These are phyloP conservation scores for Yamadazyma akitaensis DNA, from an alignment of 805 yeast genomes.

Conservation along the genomic window DNA sequence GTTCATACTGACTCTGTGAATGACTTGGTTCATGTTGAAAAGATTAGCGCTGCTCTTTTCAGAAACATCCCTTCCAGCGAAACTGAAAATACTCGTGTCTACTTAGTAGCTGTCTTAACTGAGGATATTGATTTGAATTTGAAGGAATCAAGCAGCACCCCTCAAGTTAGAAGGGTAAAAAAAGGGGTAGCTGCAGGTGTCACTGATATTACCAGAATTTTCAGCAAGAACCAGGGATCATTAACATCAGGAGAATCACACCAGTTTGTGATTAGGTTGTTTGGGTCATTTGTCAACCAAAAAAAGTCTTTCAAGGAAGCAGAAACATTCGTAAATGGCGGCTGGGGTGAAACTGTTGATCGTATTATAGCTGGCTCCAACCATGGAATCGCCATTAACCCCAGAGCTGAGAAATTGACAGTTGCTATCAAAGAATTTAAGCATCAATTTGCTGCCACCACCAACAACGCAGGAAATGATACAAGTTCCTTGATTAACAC, in stretches of 20 bases:
- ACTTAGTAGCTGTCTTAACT: slow-evolving; percentile 70
- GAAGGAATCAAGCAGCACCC: slow-evolving; percentile 24
- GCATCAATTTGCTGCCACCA: slow-evolving; percentile 31
- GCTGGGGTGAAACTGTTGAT: slow-evolving; percentile 88
- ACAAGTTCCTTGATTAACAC: slow-evolving; percentile 23
- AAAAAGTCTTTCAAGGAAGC: slow-evolving; percentile 23
- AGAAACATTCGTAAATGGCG: slow-evolving; percentile 39
- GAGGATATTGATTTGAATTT: slow-evolving; percentile 56
- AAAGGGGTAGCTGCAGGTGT: slow-evolving; percentile 89
- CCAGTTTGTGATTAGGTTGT: slow-evolving; percentile 67
- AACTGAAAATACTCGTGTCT: slow-evolving; percentile 61
- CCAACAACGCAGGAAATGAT: not conserved
- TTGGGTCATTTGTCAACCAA: slow-evolving; percentile 59
- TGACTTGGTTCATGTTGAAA: slow-evolving; percentile 55
- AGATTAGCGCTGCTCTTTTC: slow-evolving; percentile 75
- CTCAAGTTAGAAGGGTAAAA: slow-evolving; percentile 46
- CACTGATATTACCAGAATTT: slow-evolving; percentile 75
- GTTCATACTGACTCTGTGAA: slow-evolving; percentile 59
- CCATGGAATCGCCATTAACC: slow-evolving; percentile 75
- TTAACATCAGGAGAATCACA: slow-evolving; percentile 61
- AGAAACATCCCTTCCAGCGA: slow-evolving; percentile 70
- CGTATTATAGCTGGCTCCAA: slow-evolving; percentile 72
- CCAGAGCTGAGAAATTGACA: slow-evolving; percentile 69
- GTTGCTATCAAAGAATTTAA: slow-evolving; percentile 73
- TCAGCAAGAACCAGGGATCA: slow-evolving; percentile 61